These are phyloP conservation scores for Chlorella vulgaris DNA, from an alignment of 139 green algal genomes.

Conservation along the genomic window DNA sequence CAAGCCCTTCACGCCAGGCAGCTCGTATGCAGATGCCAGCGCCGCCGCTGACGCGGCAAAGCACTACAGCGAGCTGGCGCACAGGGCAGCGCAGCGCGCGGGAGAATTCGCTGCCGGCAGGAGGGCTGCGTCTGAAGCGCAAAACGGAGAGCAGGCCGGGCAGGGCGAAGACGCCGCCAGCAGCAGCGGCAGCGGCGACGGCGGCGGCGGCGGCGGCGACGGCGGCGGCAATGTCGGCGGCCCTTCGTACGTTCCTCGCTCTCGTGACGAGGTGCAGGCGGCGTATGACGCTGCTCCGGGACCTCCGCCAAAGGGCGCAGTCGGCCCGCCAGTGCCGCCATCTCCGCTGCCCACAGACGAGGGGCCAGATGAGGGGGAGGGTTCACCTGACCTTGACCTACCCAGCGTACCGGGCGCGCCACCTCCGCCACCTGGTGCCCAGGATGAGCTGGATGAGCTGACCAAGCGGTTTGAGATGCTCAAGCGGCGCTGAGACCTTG, in stretches of 20 bases:
- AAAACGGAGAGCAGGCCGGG: background rate
- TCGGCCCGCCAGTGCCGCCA: background rate
- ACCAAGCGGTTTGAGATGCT: slow-evolving; percentile 64
- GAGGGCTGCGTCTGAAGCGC: background rate
- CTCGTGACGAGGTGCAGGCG: slow-evolving; percentile 47
- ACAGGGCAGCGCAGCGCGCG: slow-evolving; percentile 40
- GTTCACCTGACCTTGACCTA: background rate
- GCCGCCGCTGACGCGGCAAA: slow-evolving; percentile 33
- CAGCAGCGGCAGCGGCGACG: background rate
- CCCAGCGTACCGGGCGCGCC: slow-evolving; percentile 1
- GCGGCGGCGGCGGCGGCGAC: background rate
- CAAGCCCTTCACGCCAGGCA: background rate
- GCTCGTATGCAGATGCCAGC: slow-evolving; percentile 34
- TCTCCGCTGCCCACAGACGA: slow-evolving; percentile 15
- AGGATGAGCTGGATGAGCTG: slow-evolving; percentile 63
- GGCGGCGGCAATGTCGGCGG: background rate
- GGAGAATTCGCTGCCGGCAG: slow-evolving; percentile 12
- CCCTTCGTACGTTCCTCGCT: slow-evolving; percentile 22
- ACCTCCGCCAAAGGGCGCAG: slow-evolving; percentile 53
- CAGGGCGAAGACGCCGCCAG: background rate
- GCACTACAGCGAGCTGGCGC: slow-evolving; percentile 32
- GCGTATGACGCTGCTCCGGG: slow-evolving; percentile 65
- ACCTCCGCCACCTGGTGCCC: background rate
- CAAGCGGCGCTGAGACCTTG: slow-evolving; percentile 46
- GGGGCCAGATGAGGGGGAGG: background rate